Conservation (phyloP, 2,329 filamentous ascomycete genomes). For the Penicillium sp. region DNA sequence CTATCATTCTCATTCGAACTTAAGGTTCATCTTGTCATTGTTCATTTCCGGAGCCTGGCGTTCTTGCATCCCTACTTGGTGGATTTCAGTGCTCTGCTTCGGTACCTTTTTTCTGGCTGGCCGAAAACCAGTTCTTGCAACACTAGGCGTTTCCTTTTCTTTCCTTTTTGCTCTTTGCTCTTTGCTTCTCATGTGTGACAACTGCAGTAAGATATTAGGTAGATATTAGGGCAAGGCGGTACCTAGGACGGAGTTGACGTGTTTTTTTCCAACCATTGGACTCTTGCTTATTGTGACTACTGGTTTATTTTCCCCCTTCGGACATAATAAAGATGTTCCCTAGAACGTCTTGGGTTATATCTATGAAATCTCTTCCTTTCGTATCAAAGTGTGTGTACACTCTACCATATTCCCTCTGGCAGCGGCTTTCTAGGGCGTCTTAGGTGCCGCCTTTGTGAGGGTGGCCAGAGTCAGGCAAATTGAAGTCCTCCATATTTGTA, state of each 20-base stretch:
- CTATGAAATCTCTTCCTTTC: background rate
- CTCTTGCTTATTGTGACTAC: constrained; percentile 6
- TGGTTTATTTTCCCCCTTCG: constrained; percentile 7
- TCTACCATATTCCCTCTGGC: background rate
- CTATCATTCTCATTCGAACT: constrained; percentile 7
- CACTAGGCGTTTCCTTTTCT: constrained; percentile 15
- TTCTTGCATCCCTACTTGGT: constrained; percentile 12
- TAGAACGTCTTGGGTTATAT: background rate
- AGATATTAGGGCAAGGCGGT: constrained; percentile 17
- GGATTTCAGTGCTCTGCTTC: constrained; percentile 7
- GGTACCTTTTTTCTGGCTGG: constrained; percentile 17
- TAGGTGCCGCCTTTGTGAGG: background rate
- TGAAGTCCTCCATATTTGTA: too few relatives aligned
- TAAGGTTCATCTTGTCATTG: constrained; percentile 16
- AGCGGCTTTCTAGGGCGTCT: background rate
- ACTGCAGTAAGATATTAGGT: constrained; percentile 19
- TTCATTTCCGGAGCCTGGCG: constrained; percentile 22
- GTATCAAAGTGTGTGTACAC: background rate
- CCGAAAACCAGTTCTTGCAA: constrained; percentile 15
- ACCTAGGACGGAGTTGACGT: constrained; percentile 14
- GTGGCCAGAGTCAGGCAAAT: background rate
- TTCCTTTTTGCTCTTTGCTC: constrained; percentile 1
- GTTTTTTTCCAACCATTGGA: constrained; percentile 4
- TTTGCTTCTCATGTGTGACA: constrained; percentile 4
- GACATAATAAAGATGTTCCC: constrained; percentile 13